A percentile compares a stretch with the other conserved stretches of the same genome.
Evolutionary conservation across 768 basidiomycete species (phyloP).

Genomic region (Pleurotus salmoneostramineus): DNA sequence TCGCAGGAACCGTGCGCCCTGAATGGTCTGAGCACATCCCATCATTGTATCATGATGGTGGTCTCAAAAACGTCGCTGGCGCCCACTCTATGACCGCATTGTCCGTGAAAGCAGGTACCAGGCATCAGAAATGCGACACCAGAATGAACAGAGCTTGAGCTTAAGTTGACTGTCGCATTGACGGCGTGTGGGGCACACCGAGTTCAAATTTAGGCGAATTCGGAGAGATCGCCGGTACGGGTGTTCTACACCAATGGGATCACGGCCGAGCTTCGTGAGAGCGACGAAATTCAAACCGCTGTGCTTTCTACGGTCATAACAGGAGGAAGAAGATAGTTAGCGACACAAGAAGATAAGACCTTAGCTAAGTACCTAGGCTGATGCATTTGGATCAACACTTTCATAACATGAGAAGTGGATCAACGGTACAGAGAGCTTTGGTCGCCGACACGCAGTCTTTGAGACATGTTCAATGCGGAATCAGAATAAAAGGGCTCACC

Average conservation of each 20-base stretch:
- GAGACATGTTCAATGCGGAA: not conserved
- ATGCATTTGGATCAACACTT: not conserved
- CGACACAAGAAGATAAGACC: not conserved
- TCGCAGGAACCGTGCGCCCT: not conserved
- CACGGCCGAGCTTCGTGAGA: not conserved
- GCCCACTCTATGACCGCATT: not conserved
- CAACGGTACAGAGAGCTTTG: not conserved
- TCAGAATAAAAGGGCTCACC: not conserved
- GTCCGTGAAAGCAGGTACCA: not conserved
- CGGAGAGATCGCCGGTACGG: not conserved
- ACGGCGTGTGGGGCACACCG: not conserved
- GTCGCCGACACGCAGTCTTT: not conserved
- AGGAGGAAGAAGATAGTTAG: not conserved
- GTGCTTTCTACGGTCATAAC: not conserved
- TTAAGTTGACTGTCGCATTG: not conserved
- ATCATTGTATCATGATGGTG: not conserved
- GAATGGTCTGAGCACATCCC: not conserved
- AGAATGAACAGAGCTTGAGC: not conserved
- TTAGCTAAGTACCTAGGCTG: not conserved
- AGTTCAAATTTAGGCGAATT: not conserved
- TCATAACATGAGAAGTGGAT: not conserved
- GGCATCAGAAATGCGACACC: not conserved
- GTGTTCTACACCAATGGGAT: not conserved
- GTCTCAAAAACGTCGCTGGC: not conserved
- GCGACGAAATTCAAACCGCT: not conserved